These are phyloP conservation scores for Trametes sp. DNA, from an alignment of 1,284 basidiomycete species.

Conservation along the genomic window DNA sequence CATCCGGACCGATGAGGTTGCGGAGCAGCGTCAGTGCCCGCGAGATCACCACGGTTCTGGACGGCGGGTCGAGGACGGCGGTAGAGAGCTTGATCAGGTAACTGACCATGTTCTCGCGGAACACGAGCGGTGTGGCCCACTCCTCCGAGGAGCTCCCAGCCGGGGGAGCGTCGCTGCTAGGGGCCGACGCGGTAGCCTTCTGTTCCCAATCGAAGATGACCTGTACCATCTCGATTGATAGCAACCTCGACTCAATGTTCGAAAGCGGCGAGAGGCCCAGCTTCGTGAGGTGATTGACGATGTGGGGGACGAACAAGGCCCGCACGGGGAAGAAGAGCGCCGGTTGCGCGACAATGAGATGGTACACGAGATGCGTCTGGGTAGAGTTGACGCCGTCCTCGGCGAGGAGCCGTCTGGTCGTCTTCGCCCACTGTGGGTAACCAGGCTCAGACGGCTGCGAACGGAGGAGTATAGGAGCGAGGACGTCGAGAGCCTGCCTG, in stretches of 20 bases:
- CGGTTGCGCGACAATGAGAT: conserved; percentile 91
- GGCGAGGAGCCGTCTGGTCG: conserved; percentile 85
- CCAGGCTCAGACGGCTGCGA: conserved; percentile 63
- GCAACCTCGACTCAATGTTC: conserved; percentile 81
- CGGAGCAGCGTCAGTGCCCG: conserved; percentile 86
- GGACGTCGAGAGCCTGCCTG: conserved; percentile 88
- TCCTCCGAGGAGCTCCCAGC: conserved; percentile 20
- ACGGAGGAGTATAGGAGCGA: conserved; percentile 87
- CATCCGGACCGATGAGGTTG: conserved; percentile 81
- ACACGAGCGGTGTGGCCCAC: conserved; percentile 83
- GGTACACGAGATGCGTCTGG: conserved; percentile 90
- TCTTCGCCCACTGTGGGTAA: conserved; percentile 89
- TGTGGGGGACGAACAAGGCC: conserved; percentile 94
- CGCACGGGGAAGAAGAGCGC: conserved; percentile 95
- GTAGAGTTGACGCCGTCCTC: conserved; percentile 89
- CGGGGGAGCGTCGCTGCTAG: conserved; percentile 36
- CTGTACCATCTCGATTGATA: conserved; percentile 87
- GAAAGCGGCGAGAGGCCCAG: conserved; percentile 83
- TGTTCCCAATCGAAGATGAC: conserved; percentile 92
- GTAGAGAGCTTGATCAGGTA: conserved; percentile 91
- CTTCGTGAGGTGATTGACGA: conserved; percentile 90
- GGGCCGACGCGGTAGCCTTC: conserved; percentile 51
- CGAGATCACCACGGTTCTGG: conserved; percentile 71
- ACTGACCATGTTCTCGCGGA: conserved; percentile 92
- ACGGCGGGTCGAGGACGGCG: conserved; percentile 74